Evolutionary conservation across 2,329 filamentous ascomycete species (phyloP), one percentile per base, ranked within the genome.

Genomic region (Aureobasidium sp.): DNA sequence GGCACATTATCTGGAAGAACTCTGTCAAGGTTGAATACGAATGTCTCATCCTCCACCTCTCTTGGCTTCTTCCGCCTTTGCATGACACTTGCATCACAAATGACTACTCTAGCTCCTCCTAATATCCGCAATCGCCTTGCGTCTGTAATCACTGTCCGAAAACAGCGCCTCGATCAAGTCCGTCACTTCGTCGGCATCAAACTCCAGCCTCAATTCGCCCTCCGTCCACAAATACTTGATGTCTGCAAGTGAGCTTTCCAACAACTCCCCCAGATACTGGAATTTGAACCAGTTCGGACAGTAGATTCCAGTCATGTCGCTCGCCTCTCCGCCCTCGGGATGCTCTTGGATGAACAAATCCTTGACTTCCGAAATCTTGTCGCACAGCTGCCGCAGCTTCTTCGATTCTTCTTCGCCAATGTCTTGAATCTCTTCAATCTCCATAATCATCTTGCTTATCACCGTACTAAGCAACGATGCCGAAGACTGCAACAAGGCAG

Each of bases 221-320:
- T 87, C 84, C 2, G 77, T 78, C 85, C 85, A 87, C 47, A 87
- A 70, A 65, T 82, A 87, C 68, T 82, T 85, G 73, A 87, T 87
- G 68, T 87, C 85, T 22, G 82, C 84, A 17, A 87, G 73, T 53
- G 79, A 84, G 61, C 82, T 82, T 60, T 87, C 85, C 58, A 87
- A 70, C 48, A 87, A 85, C 66, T 87, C 85, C 45, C 80, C 75
- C 58, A 87, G 70, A 67, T 87, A 87, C 69, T 86, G 84, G 68
- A 87, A 87, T 64, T 84, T 84, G 65, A 87, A 76, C 85, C 85
- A 87, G 65, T 81, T 82, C 4, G 81, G 79, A 51, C 83, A 82
- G 65, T 87, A 87, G 11, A 87, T 76, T 27, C 82, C 82, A 4
- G 82, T 84, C 75, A 84, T 82, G 44, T 79, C 77, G 25, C 67